Evolutionary conservation across 192 early-diverging fungal species (phyloP).

Genomic region (Phlyctochytrium arcticum): DNA sequence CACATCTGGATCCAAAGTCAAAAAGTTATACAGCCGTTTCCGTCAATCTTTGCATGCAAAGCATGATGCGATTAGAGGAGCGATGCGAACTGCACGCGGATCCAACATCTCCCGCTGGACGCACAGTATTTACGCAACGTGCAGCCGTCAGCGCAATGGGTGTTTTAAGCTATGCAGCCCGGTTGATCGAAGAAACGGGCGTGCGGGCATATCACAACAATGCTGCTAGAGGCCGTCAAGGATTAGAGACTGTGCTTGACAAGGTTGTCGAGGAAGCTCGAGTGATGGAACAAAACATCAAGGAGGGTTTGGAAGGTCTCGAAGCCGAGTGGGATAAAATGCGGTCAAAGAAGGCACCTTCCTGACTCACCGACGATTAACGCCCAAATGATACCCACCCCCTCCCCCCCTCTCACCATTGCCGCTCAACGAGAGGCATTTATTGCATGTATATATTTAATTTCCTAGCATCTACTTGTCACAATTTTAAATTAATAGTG

Average conservation of each 20-base stretch:
- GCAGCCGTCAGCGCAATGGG: slow-evolving; percentile 78
- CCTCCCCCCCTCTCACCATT: too few species aligned
- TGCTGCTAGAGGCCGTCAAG: slow-evolving; percentile 74
- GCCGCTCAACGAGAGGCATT: too few species aligned
- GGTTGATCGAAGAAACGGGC: slow-evolving; percentile 75
- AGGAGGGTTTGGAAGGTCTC: slow-evolving; percentile 22
- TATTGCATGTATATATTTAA: too few species aligned
- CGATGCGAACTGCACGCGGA: slow-evolving; percentile 65
- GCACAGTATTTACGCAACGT: slow-evolving; percentile 67
- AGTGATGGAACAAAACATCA: slow-evolving; percentile 18
- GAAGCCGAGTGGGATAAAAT: too few species aligned
- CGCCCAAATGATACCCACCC: too few species aligned
- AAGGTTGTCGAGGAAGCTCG: slow-evolving; percentile 30
- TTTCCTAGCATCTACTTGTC: too few species aligned
- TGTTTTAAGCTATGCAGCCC: slow-evolving; percentile 43
- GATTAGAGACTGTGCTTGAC: slow-evolving; percentile 79
- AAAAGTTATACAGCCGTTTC: slow-evolving; percentile 71
- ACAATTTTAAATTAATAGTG: too few species aligned
- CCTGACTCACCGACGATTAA: too few species aligned
- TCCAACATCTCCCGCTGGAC: slow-evolving; percentile 22
- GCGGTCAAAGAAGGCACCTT: too few species aligned
- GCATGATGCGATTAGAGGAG: slow-evolving; percentile 79
- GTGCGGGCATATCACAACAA: slow-evolving; percentile 85
- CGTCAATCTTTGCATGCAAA: slow-evolving; percentile 80
- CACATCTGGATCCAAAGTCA: slow-evolving; percentile 74